Conservation (phyloP, 2,329 filamentous ascomycete genomes). For the Cytospora mali region DNA sequence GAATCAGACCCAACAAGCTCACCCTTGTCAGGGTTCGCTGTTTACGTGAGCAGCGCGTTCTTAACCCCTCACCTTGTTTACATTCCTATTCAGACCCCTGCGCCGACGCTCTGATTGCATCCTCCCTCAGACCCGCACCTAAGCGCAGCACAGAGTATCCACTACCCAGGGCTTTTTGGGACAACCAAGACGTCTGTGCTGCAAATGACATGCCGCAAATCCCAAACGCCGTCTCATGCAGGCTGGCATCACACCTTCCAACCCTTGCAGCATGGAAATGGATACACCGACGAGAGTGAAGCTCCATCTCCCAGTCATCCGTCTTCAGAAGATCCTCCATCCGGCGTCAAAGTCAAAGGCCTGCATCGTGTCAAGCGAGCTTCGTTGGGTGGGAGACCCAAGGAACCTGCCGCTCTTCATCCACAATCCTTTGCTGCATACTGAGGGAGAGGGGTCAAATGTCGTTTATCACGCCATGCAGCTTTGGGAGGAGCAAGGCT, state of each 20-base stretch:
- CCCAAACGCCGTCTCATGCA: slow-evolving; percentile 25
- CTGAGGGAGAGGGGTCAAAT: neutral
- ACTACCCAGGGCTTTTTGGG: slow-evolving; percentile 7
- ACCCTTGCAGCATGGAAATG: slow-evolving; percentile 17
- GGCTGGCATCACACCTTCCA: slow-evolving; percentile 17
- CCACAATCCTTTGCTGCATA: slow-evolving; percentile 8
- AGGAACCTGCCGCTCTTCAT: neutral
- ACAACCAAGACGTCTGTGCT: slow-evolving; percentile 8
- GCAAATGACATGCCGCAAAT: slow-evolving; percentile 15
- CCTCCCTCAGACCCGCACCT: slow-evolving; percentile 12
- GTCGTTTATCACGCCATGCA: slow-evolving; percentile 1
- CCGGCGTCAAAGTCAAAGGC: neutral
- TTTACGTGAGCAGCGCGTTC: slow-evolving; percentile 27
- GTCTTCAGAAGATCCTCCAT: too few species aligned
- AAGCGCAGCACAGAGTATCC: slow-evolving; percentile 8
- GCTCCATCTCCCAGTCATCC: slow-evolving; percentile 9
- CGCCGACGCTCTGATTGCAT: slow-evolving; percentile 14
- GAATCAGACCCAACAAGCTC: slow-evolving; percentile 21
- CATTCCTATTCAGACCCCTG: slow-evolving; percentile 19
- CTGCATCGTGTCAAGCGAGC: slow-evolving; percentile 4
- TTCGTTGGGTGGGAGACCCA: slow-evolving; percentile 6
- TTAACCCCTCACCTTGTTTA: slow-evolving; percentile 27
- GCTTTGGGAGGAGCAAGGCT: slow-evolving; percentile 3
- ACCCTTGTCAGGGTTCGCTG: slow-evolving; percentile 27
- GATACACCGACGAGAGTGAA: neutral